Base-by-base conservation (phyloP, 176 grass and related monocot species). In the Cenchrus americanus region DNA sequence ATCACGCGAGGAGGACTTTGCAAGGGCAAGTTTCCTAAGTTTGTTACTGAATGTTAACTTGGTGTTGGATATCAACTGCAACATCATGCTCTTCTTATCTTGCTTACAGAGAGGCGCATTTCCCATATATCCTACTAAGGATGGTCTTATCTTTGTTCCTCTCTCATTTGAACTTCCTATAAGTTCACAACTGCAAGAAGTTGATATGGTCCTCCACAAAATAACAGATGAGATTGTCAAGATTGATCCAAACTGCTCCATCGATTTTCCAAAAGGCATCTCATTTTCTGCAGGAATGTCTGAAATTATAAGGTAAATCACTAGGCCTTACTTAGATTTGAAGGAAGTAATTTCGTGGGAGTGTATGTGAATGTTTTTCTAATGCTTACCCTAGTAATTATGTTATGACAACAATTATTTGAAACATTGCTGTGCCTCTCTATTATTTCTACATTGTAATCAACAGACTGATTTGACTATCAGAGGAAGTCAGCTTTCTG, bases 151-250 rank as follows among this genome's bases (percentile, higher is more conserved):
- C 50, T 98, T 98, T 77, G 76, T 95, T 68, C 96, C 96, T 55
- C 87, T 95, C 69, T 91, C 91, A 48, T 95, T 94, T 71, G 91
- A 94, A 51, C 40, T 94, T 89, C 80, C 91, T 83, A 85, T 98
- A 82, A 87, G 82, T 59, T 85, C 74, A 55, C 96, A 98, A 92
- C 84, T 98, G 68, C 66, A 89, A 90, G 54, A 80, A 86, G 90
- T 98, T 85, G 93, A 98, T 88, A 73, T 91, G 18, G 65, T 95
- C 54, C 87, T 98, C 61, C 96, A 98, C 86, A 98, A 98, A 95
- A 92, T 95, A 86, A 98, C 96, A 21, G 96, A 98, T 87, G 91
- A 95, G 83, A 94, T 95, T 37, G 43, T 95, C 75, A 90, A 46
- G 79, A 90, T 98, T 65, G 87, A 95, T 73, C 67, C 87, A 83